A percentile compares a stretch with the other conserved stretches of the same genome.
phyloP scores from a whole-genome alignment of 164 flowering plant genomes.

The Akebia trifoliata region DNA sequence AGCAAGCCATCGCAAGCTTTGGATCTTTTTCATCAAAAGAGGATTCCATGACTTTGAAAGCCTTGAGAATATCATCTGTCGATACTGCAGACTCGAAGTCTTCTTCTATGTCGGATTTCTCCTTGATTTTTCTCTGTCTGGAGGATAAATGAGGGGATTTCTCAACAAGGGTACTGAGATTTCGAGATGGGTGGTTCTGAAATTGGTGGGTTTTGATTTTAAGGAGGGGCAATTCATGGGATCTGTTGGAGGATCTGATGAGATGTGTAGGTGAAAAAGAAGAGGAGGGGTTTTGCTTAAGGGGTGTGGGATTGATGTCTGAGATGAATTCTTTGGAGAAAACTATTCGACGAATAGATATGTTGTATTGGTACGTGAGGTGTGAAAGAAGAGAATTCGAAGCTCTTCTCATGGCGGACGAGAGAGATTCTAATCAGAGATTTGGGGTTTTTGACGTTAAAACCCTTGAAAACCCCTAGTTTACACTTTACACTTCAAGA shows the following conservation, averaged over 20 bases:
- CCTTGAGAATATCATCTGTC: constrained; percentile 48
- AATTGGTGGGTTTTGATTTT: constrained; percentile 24
- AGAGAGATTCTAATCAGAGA: not conserved
- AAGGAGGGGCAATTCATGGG: constrained; percentile 24
- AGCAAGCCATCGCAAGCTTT: constrained; percentile 57
- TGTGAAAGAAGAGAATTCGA: constrained; percentile 30
- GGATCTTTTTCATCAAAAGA: constrained; percentile 51
- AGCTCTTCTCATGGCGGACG: constrained; percentile 46
- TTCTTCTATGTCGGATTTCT: constrained; percentile 57
- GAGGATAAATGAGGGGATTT: constrained; percentile 38
- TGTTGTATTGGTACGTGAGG: constrained; percentile 11
- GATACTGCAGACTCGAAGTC: constrained; percentile 72
- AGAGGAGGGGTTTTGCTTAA: constrained; percentile 6
- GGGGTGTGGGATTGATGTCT: constrained; percentile 9
- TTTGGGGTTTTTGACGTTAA: too few relatives aligned
- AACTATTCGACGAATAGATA: not conserved
- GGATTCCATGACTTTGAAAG: constrained; percentile 57
- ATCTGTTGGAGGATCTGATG: constrained; percentile 30
- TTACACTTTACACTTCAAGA: too few relatives aligned
- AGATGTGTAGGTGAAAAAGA: constrained; percentile 18
- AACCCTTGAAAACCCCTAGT: too few relatives aligned
- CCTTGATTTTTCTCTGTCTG: constrained; percentile 52
- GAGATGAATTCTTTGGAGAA: constrained; percentile 20
- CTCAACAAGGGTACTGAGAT: constrained; percentile 46
- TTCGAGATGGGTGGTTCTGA: constrained; percentile 38